Evolutionary conservation across 2,329 filamentous ascomycete genomes (phyloP).

Genomic region (Fusarium devonianum): DNA sequence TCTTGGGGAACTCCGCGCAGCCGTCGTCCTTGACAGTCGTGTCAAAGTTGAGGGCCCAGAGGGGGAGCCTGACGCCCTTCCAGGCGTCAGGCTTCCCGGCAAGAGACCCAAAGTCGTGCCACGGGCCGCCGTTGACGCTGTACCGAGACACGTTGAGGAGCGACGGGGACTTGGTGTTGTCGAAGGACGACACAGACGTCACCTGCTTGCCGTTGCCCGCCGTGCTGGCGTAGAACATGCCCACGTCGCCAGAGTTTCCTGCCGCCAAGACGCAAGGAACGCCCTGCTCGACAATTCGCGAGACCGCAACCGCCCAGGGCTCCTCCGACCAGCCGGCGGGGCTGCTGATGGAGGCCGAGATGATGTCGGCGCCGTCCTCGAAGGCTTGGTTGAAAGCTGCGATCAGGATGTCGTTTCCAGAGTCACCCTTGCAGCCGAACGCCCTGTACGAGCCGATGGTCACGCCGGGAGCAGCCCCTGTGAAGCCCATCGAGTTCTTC

Average conservation of each 20-base stretch:
- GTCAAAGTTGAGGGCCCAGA: slow-evolving; percentile 60
- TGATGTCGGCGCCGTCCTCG: slow-evolving; percentile 65
- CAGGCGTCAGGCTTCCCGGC: slow-evolving; percentile 52
- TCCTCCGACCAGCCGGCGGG: slow-evolving; percentile 61
- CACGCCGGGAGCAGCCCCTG: slow-evolving; percentile 64
- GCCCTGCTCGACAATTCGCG: slow-evolving; percentile 60
- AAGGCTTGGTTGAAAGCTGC: slow-evolving; percentile 66
- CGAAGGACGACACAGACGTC: slow-evolving; percentile 58
- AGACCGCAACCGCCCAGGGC: slow-evolving; percentile 58
- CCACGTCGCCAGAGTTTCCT: slow-evolving; percentile 56
- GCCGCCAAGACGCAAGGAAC: slow-evolving; percentile 62
- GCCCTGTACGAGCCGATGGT: slow-evolving; percentile 64
- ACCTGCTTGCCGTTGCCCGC: slow-evolving; percentile 57
- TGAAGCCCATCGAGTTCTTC: slow-evolving; percentile 59
- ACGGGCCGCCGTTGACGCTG: slow-evolving; percentile 46
- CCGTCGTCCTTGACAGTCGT: slow-evolving; percentile 56
- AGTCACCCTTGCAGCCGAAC: slow-evolving; percentile 61
- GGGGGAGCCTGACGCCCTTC: slow-evolving; percentile 54
- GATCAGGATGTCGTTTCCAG: slow-evolving; percentile 64
- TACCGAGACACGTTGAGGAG: slow-evolving; percentile 54
- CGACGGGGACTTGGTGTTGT: slow-evolving; percentile 54
- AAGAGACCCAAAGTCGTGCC: slow-evolving; percentile 53
- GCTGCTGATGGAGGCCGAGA: slow-evolving; percentile 62
- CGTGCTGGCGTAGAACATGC: slow-evolving; percentile 58
- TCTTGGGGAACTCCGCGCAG: slow-evolving; percentile 59